These are phyloP conservation scores for Aspergillus heteromorphus DNA, from an alignment of 495 filamentous ascomycete genomes.

Conservation along the genomic window DNA sequence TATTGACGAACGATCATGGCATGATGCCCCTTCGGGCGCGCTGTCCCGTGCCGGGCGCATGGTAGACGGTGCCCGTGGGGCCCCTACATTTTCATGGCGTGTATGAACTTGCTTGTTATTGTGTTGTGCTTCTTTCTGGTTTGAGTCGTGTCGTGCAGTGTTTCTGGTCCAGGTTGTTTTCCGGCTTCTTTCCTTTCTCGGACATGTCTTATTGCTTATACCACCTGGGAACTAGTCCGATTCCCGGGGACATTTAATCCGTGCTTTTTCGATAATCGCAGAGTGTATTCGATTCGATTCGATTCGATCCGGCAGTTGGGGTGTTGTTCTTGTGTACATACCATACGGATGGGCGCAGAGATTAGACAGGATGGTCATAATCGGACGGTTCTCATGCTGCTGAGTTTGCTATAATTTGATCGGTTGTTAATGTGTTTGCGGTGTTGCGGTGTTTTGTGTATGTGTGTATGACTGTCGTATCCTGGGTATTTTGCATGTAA, in stretches of 20 bases:
- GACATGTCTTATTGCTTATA: constrained; percentile 39
- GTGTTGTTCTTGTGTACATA: constrained; percentile 25
- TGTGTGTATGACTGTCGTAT: too few species aligned
- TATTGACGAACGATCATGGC: constrained; percentile 19
- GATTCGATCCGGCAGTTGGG: constrained; percentile 2
- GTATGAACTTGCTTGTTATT: constrained; percentile 14
- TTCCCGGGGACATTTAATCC: constrained; percentile 13
- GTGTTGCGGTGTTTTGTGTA: too few species aligned
- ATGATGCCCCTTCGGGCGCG: constrained; percentile 3
- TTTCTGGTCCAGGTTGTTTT: constrained; percentile 9
- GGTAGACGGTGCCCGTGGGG: constrained; percentile 7
- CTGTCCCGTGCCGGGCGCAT: constrained; percentile 31
- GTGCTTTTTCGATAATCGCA: neutral
- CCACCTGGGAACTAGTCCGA: constrained; percentile 25
- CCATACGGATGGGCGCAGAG: constrained; percentile 16
- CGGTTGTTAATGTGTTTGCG: too few species aligned
- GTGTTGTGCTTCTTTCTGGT: constrained; percentile 7
- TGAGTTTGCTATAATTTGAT: neutral
- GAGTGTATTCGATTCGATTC: constrained; percentile 6
- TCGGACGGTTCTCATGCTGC: constrained; percentile 4
- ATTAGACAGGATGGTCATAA: constrained; percentile 15
- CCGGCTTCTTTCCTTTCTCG: constrained; percentile 16
- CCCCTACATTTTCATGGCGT: constrained; percentile 15
- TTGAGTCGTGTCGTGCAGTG: constrained; percentile 2
- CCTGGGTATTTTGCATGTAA: too few species aligned